Conservation (phyloP, 352 stramenopile genomes). For the Globisporangium iwayamae region DNA sequence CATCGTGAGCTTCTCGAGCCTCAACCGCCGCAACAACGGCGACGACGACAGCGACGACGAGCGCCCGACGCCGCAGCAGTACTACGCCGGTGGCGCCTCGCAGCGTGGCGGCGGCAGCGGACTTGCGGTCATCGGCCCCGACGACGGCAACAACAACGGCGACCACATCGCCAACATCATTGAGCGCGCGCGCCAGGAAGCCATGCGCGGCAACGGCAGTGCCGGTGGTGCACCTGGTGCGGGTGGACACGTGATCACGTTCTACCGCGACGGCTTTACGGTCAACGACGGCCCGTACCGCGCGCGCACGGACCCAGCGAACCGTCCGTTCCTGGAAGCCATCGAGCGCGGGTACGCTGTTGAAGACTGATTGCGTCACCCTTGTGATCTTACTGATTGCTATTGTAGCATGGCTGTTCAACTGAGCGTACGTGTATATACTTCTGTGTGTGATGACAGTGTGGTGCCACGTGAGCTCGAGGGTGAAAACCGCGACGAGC, state of each 20-base stretch:
- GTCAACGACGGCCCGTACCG: slow-evolving; percentile 81
- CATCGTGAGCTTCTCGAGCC: slow-evolving; percentile 77
- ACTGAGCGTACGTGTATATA: neutral
- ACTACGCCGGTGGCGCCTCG: slow-evolving; percentile 68
- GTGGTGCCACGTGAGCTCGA: slow-evolving; percentile 76
- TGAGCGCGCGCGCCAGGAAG: slow-evolving; percentile 70
- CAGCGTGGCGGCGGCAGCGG: slow-evolving; percentile 71
- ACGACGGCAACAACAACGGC: slow-evolving; percentile 23
- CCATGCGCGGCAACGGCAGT: slow-evolving; percentile 24
- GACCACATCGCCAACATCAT: slow-evolving; percentile 84
- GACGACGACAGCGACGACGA: slow-evolving; percentile 30
- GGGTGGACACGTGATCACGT: slow-evolving; percentile 67
- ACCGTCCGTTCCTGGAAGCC: slow-evolving; percentile 78
- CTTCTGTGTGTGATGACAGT: slow-evolving; percentile 21
- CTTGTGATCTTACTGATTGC: neutral
- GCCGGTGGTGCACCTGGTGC: slow-evolving; percentile 10
- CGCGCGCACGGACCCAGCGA: slow-evolving; percentile 56
- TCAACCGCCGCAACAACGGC: slow-evolving; percentile 38
- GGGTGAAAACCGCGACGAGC: slow-evolving; percentile 56
- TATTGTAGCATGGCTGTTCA: neutral
- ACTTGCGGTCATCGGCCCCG: slow-evolving; percentile 65
- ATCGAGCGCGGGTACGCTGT: slow-evolving; percentile 56
- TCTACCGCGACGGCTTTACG: slow-evolving; percentile 84
- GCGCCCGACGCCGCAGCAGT: slow-evolving; percentile 48
- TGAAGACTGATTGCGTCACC: neutral